Conservation (phyloP, 805 yeast species). For the Ogataea haglerorum region DNA sequence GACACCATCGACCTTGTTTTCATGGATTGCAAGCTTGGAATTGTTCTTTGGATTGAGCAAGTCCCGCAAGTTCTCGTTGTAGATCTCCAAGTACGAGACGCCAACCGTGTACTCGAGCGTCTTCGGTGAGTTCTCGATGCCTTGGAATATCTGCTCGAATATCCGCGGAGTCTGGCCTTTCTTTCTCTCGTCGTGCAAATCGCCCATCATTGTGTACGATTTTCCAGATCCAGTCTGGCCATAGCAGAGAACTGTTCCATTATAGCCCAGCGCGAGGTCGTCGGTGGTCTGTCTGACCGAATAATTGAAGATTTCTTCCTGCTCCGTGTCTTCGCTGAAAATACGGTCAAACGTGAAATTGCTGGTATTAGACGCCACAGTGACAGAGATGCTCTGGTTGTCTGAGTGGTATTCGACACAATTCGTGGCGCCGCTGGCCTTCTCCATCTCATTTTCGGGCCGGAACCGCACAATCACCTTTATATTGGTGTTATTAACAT, state of each 20-base stretch:
- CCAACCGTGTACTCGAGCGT: constrained; percentile 63
- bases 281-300: constrained; percentile 61
- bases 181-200: constrained; percentile 32
- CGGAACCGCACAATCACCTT: constrained; percentile 73
- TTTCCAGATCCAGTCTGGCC: constrained; percentile 90
- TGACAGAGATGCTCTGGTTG: constrained; percentile 13
- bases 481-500: constrained; percentile 37
- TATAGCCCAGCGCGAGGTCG: constrained; percentile 65
- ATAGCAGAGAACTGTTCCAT: constrained; percentile 43
- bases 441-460: constrained; percentile 41
- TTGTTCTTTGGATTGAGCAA: constrained; percentile 46
- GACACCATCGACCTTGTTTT: constrained; percentile 61
- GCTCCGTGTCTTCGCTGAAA: constrained; percentile 50
- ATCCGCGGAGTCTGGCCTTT: constrained; percentile 75
- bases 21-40: constrained; percentile 52
- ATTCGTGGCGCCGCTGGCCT: constrained; percentile 5
- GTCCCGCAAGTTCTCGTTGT: constrained; percentile 74
- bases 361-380: constrained; percentile 12
- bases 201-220: constrained; percentile 77
- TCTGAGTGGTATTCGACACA: constrained; percentile 16
- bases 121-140: constrained; percentile 44
- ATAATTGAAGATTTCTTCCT: constrained; percentile 55
- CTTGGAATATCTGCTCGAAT: constrained; percentile 58
- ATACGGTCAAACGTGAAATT: constrained; percentile 63
- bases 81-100: constrained; percentile 76